Percentiles rank a stretch among this genome's conserved stretches.
Evolutionary conservation across 148 eudicot genomes (phyloP).

Genomic region (Heliosperma pusillum): DNA sequence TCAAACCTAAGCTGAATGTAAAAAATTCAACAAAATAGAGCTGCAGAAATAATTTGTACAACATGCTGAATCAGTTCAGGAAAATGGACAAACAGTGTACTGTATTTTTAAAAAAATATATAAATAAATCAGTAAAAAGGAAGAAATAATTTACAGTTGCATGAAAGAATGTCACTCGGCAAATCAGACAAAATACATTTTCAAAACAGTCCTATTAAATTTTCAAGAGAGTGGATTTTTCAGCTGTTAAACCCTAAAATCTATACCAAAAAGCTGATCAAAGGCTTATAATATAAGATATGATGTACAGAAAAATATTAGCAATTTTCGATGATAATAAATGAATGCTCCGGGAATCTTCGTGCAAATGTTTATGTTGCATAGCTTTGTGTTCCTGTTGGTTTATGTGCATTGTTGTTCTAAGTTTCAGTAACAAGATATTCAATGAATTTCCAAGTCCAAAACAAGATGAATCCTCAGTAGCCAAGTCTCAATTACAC

Average conservation of each 20-base stretch:
- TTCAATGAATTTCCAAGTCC: not conserved
- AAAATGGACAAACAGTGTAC: not conserved
- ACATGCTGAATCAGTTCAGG: not conserved
- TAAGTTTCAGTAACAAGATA: not conserved
- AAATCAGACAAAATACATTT: not conserved
- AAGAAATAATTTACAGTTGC: slow-evolving; percentile 28
- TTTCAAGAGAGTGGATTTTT: not conserved
- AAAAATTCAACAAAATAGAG: not conserved
- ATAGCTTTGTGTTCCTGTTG: slow-evolving; percentile 9
- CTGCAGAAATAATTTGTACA: not conserved
- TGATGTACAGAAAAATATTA: not conserved
- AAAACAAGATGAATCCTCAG: slow-evolving; percentile 12
- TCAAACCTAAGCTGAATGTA: not conserved
- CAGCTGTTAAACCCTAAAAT: slow-evolving; percentile 26
- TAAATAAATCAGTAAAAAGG: not conserved
- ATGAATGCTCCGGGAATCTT: slow-evolving; percentile 7
- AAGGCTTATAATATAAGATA: not conserved
- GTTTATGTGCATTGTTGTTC: slow-evolving; percentile 21
- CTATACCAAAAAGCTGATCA: slow-evolving; percentile 14
- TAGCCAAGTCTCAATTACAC: slow-evolving; percentile 2
- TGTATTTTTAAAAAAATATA: not conserved
- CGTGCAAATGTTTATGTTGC: slow-evolving; percentile 15
- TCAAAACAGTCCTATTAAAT: slow-evolving; percentile 3
- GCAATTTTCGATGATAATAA: not conserved
- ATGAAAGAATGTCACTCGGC: slow-evolving; percentile 8